phyloP scores from a whole-genome alignment of 1,284 basidiomycete genomes.

The Ceratobasidium sp. region DNA sequence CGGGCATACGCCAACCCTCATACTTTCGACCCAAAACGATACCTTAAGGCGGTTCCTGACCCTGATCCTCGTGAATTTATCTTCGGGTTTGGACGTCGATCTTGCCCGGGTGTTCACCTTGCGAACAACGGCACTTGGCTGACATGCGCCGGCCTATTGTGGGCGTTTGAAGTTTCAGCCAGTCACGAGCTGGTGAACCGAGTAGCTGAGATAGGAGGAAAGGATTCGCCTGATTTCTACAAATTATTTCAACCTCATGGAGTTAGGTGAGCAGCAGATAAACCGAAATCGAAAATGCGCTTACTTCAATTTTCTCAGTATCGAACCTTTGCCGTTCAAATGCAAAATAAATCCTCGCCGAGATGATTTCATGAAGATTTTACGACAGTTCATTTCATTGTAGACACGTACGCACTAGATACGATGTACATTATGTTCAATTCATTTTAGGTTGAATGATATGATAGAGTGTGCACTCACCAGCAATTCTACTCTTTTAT shows the following conservation, averaged over 20 bases:
- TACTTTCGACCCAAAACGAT: slow-evolving; percentile 62
- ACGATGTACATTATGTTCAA: neutral
- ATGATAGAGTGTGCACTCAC: neutral
- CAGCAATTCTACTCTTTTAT: slow-evolving; percentile 53
- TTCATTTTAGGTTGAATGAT: neutral
- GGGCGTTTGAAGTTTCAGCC: slow-evolving; percentile 23
- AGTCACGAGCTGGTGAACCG: neutral
- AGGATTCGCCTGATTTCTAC: neutral
- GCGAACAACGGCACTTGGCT: slow-evolving; percentile 33
- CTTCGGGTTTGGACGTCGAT: slow-evolving; percentile 30
- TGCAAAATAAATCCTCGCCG: slow-evolving; percentile 9
- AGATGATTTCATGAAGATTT: neutral
- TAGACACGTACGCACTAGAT: neutral
- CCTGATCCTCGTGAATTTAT: slow-evolving; percentile 52
- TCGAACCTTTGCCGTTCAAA: slow-evolving; percentile 23
- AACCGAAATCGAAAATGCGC: neutral
- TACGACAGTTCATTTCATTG: neutral
- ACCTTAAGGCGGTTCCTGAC: slow-evolving; percentile 51
- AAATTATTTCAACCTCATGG: slow-evolving; percentile 12
- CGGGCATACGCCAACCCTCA: slow-evolving; percentile 59
- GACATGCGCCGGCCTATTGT: neutral
- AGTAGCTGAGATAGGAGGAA: slow-evolving; percentile 15
- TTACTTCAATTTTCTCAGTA: neutral
- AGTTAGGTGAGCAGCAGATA: slow-evolving; percentile 8
- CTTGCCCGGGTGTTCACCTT: slow-evolving; percentile 45